Percentiles rank a stretch among this genome's conserved stretches.
phyloP scores from a whole-genome alignment of 768 basidiomycete genomes.

The Mrakia frigida region DNA sequence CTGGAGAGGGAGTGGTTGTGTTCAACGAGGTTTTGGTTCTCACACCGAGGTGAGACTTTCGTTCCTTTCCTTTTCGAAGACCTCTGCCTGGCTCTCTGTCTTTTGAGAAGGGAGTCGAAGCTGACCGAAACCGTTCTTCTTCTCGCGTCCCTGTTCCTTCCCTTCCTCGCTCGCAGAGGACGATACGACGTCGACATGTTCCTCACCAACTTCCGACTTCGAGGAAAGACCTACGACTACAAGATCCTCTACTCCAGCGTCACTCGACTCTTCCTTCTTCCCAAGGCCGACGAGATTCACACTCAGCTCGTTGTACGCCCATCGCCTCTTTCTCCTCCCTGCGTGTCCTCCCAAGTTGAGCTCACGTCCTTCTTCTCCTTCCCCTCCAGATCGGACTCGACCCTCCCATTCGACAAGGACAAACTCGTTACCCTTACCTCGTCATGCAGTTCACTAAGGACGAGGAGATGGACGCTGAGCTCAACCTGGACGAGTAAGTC shows the following conservation, averaged over 20 bases:
- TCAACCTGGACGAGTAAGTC: slow-evolving; percentile 84
- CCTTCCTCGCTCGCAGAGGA: slow-evolving; percentile 54
- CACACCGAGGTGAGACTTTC: slow-evolving; percentile 57
- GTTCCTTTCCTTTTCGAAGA: neutral
- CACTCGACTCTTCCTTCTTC: slow-evolving; percentile 80
- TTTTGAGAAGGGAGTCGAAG: neutral
- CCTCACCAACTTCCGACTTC: slow-evolving; percentile 82
- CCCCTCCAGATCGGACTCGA: slow-evolving; percentile 69
- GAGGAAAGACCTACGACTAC: slow-evolving; percentile 99
- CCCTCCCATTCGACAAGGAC: slow-evolving; percentile 93
- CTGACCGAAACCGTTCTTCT: neutral
- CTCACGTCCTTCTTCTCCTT: slow-evolving; percentile 14
- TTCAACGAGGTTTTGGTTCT: slow-evolving; percentile 92
- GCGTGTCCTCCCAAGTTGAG: neutral
- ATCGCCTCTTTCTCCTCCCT: neutral
- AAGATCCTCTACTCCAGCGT: slow-evolving; percentile 88
- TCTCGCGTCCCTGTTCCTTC: neutral
- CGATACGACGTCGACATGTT: slow-evolving; percentile 98
- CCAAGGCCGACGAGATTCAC: slow-evolving; percentile 87
- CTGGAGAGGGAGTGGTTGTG: slow-evolving; percentile 82
- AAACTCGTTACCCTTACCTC: slow-evolving; percentile 93
- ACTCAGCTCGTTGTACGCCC: slow-evolving; percentile 81
- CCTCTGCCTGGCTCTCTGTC: neutral
- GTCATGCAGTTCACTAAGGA: slow-evolving; percentile 98
- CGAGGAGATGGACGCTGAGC: slow-evolving; percentile 91